A percentile compares a stretch with the other conserved stretches of the same genome.
phyloP scores from a whole-genome alignment of 2,329 filamentous ascomycete genomes.

The Paraphoma sp. region DNA sequence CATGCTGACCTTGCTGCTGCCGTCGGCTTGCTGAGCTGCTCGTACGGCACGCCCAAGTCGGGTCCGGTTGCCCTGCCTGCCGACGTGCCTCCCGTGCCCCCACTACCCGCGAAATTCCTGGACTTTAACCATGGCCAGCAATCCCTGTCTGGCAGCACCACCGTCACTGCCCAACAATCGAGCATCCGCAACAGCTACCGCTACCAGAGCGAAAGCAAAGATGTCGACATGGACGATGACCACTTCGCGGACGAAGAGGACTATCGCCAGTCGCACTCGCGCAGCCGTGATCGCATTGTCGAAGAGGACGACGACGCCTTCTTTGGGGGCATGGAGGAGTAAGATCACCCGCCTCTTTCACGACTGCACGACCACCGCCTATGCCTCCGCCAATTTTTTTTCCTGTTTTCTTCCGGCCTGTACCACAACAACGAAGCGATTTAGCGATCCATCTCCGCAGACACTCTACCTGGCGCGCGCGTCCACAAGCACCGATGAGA shows the following conservation, averaged over 20 bases:
- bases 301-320: constrained; percentile 96
- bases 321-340: constrained; percentile 94
- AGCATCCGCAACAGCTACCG: constrained; percentile 68
- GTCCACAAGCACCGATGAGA: constrained; percentile 51
- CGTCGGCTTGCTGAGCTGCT: constrained; percentile 88
- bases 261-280: constrained; percentile 54
- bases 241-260: constrained; percentile 72
- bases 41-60: constrained; percentile 80
- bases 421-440: constrained; percentile 44
- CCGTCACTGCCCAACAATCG: constrained; percentile 63
- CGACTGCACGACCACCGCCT: constrained; percentile 1
- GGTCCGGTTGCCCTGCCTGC: constrained; percentile 67
- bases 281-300: constrained; percentile 68
- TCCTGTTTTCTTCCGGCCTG: constrained; percentile 33
- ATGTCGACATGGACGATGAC: constrained; percentile 62
- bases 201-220: constrained; percentile 51
- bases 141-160: constrained; percentile 65
- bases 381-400: constrained; percentile 11
- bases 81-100: constrained; percentile 86
- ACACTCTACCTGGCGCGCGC: constrained; percentile 24
- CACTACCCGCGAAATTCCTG: constrained; percentile 81
- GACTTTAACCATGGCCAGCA: constrained; percentile 61
- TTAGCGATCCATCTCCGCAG: constrained; percentile 49
- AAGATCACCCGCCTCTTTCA: constrained; percentile 8
- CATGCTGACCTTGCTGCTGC: constrained; percentile 89